Evolutionary conservation across 208 protist species (phyloP), one percentile per base, ranked within the genome.

Genomic region (Wallacemonas sp.): DNA sequence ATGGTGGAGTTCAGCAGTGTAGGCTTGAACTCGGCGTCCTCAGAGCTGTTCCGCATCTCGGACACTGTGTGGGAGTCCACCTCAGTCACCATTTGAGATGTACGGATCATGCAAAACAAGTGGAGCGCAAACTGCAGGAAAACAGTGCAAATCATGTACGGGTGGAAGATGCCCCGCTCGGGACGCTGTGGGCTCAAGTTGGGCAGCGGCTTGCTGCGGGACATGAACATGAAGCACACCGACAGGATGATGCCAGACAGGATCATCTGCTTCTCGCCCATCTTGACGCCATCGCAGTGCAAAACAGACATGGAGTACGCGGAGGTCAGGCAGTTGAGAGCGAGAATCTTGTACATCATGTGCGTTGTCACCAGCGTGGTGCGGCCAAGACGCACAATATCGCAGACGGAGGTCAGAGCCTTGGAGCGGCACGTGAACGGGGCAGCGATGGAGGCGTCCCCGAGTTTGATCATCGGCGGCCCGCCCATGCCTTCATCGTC

Each of bases 261-360:
- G 21, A 98, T 99, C 86, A 97, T 96, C 83, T 99, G 98, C 51
- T 88, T 93, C 77, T 99, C 98, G 68, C 97, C 94, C 19, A 96
- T 83, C 75, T 99, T 98, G 19, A 99, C 83, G 55, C 98, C 98
- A 58, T 98, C 95, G n/a, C 96, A 84, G 73, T 96, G 96, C n/a
- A 99, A 87, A 14, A 99, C 97, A 9, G 86, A 96, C 71, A 99
- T 90, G 27, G 86, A 94, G 75, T 99, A 99, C 0, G 98, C 98
- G 22, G 79, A 87, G 58, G 98, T 95, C 14, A 99, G 87, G 70
- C 96, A 99, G 77, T 99, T 98, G 17, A 99, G 87, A 6, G 98
- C 98, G 14, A 99, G 88, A 54, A 99, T 99, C 68, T 98, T 98
- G 86, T 98, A 99, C 96, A 99, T 99, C 89, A 99, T 98, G 55